Conservation (phyloP, 148 eudicot genomes). For the Nepenthes gracilis region DNA sequence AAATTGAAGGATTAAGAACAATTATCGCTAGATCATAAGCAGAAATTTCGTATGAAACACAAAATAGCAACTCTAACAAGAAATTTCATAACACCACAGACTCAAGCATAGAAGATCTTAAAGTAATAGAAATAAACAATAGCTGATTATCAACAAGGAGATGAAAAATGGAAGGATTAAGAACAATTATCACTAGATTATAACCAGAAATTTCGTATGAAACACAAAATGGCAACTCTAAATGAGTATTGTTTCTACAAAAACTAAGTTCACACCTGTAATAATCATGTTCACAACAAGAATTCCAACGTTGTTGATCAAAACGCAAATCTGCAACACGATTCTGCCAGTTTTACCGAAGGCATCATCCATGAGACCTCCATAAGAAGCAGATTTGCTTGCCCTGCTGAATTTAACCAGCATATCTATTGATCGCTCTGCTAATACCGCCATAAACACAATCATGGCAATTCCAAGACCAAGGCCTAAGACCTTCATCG, state of each 20-base stretch:
- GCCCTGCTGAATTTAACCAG: conserved; percentile 44
- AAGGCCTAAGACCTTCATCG: conserved; percentile 52
- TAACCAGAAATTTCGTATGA: too few relatives aligned
- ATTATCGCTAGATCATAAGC: too few relatives aligned
- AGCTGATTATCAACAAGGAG: too few relatives aligned
- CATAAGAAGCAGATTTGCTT: conserved; percentile 36
- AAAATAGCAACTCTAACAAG: not conserved
- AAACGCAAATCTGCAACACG: conserved; percentile 36
- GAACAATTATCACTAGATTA: too few relatives aligned
- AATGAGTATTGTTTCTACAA: too few relatives aligned
- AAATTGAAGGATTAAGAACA: too few relatives aligned
- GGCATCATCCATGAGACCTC: conserved; percentile 47
- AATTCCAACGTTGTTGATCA: conserved; percentile 49
- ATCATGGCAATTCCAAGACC: conserved; percentile 46
- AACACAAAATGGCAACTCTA: too few relatives aligned
- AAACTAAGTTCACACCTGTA: conserved; percentile 29
- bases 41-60: too few relatives aligned
- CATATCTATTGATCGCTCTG: conserved; percentile 51
- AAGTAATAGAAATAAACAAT: not conserved
- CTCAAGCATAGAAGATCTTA: not conserved
- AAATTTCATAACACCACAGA: not conserved
- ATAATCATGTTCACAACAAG: conserved; percentile 75
- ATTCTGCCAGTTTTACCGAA: conserved; percentile 44
- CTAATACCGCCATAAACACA: conserved; percentile 33
- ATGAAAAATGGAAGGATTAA: too few relatives aligned